These are phyloP conservation scores for Penicillium turbatum DNA, from an alignment of 495 filamentous ascomycete genomes.

Conservation along the genomic window DNA sequence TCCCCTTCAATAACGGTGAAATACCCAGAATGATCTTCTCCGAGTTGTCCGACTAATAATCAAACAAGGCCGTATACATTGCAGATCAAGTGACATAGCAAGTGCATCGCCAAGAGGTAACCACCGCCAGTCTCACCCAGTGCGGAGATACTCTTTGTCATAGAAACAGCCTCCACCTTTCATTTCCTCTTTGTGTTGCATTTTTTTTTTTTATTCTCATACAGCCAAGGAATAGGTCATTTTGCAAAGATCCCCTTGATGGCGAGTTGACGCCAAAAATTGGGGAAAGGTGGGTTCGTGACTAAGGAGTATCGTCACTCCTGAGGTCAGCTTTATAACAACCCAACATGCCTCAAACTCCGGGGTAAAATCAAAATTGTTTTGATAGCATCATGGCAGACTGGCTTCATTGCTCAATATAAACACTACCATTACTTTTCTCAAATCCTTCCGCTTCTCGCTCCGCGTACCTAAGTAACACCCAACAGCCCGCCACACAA, in stretches of 20 bases:
- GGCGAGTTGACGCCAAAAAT: background rate
- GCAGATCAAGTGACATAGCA: constrained; percentile 9
- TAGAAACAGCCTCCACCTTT: constrained; percentile 3
- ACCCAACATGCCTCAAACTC: constrained; percentile 11
- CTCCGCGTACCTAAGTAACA: background rate
- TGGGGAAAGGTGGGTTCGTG: background rate
- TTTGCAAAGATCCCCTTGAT: background rate
- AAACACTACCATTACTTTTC: background rate
- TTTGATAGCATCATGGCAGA: background rate
- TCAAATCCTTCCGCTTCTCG: background rate
- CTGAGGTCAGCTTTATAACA: constrained; percentile 6
- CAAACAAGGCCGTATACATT: too few species aligned
- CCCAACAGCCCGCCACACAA: background rate
- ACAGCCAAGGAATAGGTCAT: background rate
- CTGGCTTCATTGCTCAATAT: background rate
- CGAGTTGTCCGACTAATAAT: background rate
- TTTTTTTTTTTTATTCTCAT: background rate
- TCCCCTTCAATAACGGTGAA: background rate
- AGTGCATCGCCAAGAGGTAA: constrained; percentile 7
- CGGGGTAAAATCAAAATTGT: constrained; percentile 20
- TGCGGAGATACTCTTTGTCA: constrained; percentile 11
- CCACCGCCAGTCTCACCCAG: background rate
- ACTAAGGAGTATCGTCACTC: constrained; percentile 3
- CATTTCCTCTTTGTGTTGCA: background rate
- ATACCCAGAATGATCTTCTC: background rate